These are phyloP conservation scores for Fusarium sp. DNA, from an alignment of 2,329 filamentous ascomycete genomes.

Conservation along the genomic window DNA sequence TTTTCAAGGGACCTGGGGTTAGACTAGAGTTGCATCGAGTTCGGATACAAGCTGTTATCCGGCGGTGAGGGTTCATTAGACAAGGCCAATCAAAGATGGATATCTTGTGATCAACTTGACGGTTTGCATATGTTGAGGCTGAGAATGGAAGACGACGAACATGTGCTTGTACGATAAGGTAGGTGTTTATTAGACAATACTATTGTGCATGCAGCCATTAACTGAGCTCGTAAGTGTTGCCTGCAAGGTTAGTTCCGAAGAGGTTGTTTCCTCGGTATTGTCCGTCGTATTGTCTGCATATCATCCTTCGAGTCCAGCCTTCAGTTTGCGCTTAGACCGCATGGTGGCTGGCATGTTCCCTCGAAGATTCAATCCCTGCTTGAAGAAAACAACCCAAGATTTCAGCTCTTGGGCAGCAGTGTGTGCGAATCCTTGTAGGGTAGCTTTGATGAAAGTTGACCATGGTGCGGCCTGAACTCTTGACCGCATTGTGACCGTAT, in stretches of 20 bases:
- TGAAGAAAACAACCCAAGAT: not conserved
- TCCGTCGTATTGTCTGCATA: constrained; percentile 5
- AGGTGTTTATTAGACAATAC: not conserved
- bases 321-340: constrained; percentile 23
- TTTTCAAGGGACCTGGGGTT: constrained; percentile 14
- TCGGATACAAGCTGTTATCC: constrained; percentile 1
- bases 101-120: not conserved
- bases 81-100: constrained; percentile 22
- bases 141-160: not conserved
- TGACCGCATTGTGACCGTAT: not conserved
- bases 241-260: not conserved
- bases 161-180: not conserved
- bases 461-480: constrained; percentile 2
- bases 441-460: not conserved
- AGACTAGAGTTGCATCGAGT: not conserved
- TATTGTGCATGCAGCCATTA: not conserved
- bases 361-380: constrained; percentile 25
- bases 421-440: constrained; percentile 4
- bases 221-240: not conserved
- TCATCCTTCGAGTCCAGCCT: not conserved
- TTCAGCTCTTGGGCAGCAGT: constrained; percentile 6
- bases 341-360: constrained; percentile 19
- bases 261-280: not conserved
- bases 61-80: constrained; percentile 18
- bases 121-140: constrained; percentile 21